phyloP scores from a whole-genome alignment of 495 filamentous ascomycete species.

The Astrothelium macrocarpum region DNA sequence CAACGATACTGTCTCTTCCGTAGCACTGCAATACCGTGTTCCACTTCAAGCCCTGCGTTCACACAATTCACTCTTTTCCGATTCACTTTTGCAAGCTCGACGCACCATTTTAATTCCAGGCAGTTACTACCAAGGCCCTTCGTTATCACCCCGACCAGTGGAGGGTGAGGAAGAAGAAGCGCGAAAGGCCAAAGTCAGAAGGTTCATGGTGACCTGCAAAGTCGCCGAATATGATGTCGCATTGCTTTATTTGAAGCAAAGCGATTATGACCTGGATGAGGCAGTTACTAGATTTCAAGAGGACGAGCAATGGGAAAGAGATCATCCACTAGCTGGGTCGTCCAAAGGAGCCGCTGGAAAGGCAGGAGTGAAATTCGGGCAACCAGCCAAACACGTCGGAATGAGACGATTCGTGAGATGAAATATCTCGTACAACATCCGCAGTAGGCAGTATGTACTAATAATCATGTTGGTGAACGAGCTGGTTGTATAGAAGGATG shows the following conservation, averaged over 20 bases:
- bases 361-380: conserved; percentile 24
- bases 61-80: conserved; percentile 53
- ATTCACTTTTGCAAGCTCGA: conserved; percentile 56
- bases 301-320: conserved; percentile 63
- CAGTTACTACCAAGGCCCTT: conserved; percentile 52
- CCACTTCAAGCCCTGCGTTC: conserved; percentile 45
- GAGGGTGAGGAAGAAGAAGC: conserved; percentile 61
- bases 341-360: conserved; percentile 20
- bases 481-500: too few species aligned
- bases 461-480: background rate
- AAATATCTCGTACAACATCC: background rate
- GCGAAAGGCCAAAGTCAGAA: conserved; percentile 53
- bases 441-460: background rate
- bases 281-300: conserved; percentile 52
- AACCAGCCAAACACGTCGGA: conserved; percentile 16
- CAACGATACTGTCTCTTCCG: conserved; percentile 51
- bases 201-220: conserved; percentile 64
- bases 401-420: conserved; percentile 22
- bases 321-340: conserved; percentile 46
- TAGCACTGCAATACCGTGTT: conserved; percentile 59
- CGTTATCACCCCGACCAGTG: conserved; percentile 52
- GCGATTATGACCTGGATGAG: conserved; percentile 51
- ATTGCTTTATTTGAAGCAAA: conserved; percentile 56
- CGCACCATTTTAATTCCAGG: conserved; percentile 58
- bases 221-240: conserved; percentile 66